Evolutionary conservation across 2,329 filamentous ascomycete genomes (phyloP).

Genomic region (Ilyonectria sp.): DNA sequence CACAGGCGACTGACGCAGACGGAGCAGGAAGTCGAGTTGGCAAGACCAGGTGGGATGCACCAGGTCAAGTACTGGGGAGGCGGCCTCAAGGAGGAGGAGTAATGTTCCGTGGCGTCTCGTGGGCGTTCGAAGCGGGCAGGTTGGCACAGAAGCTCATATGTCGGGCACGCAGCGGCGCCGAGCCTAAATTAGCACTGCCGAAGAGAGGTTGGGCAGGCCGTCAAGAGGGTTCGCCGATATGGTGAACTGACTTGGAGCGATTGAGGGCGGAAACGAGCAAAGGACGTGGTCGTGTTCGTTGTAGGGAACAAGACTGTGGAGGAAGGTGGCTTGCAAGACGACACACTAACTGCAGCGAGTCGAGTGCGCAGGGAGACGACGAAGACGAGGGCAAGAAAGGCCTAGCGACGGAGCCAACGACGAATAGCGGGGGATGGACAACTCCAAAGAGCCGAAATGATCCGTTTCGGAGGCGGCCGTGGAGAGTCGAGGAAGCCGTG

Average conservation of each 20-base stretch:
- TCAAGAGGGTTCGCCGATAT: constrained; percentile 24
- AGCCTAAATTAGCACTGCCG: constrained; percentile 46
- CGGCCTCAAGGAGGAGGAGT: constrained; percentile 34
- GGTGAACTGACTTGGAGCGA: constrained; percentile 16
- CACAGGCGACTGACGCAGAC: constrained; percentile 19
- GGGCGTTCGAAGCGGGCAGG: constrained; percentile 38
- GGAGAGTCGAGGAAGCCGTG: constrained; percentile 8
- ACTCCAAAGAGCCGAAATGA: constrained; percentile 34
- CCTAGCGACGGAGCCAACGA: constrained; percentile 30
- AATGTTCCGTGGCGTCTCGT: constrained; percentile 36
- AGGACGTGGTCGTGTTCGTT: constrained; percentile 23
- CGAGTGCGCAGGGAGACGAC: constrained; percentile 8
- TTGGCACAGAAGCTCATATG: constrained; percentile 41
- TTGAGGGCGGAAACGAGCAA: constrained; percentile 16
- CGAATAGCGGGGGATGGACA: constrained; percentile 29
- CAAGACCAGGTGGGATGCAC: constrained; percentile 36
- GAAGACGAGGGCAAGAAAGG: constrained; percentile 31
- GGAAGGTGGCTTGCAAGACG: constrained; percentile 37
- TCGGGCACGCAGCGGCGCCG: constrained; percentile 41
- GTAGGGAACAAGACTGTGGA: constrained; percentile 33
- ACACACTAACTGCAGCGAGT: constrained; percentile 28
- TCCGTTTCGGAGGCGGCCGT: constrained; percentile 30
- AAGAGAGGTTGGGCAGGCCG: constrained; percentile 34
- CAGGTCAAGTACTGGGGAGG: constrained; percentile 43
- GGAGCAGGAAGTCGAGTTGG: constrained; percentile 28